Evolutionary conservation across 2,329 filamentous ascomycete species (phyloP).

Genomic region (Fusarium decemcellulare): DNA sequence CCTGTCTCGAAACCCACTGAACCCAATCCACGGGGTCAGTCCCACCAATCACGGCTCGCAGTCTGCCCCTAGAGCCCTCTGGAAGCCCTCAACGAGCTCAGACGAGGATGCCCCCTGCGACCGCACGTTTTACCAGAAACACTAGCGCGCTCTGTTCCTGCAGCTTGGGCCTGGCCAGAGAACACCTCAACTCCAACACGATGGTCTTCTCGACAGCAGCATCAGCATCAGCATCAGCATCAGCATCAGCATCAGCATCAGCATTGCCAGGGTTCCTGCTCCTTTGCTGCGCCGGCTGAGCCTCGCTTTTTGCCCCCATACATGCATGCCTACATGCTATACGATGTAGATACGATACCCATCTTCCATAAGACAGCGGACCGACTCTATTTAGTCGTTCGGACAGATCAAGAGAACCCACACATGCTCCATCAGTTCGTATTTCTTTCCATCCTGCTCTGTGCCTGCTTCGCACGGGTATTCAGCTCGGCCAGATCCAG

Average conservation of each 20-base stretch:
- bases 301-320: background rate
- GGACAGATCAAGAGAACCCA: conserved; percentile 9
- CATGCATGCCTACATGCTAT: background rate
- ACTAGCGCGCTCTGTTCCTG: conserved; percentile 52
- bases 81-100: conserved; percentile 13
- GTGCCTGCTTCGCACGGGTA: conserved; percentile 4
- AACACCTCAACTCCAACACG: conserved; percentile 25
- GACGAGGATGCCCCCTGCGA: conserved; percentile 22
- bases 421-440: conserved; percentile 9
- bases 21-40: conserved; percentile 15
- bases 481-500: conserved; percentile 10
- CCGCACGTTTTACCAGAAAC: conserved; percentile 49
- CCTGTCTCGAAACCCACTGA: conserved; percentile 36
- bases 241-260: background rate
- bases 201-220: conserved; percentile 5
- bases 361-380: conserved; percentile 2
- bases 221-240: too few relatives aligned
- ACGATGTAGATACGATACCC: background rate
- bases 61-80: conserved; percentile 7
- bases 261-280: conserved; percentile 17
- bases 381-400: conserved; percentile 5
- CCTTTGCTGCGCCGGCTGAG: conserved; percentile 18
- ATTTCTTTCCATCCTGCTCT: conserved; percentile 1
- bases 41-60: conserved; percentile 29
- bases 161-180: conserved; percentile 35